Evolutionary conservation across 805 yeast species (phyloP).

Genomic region (Scheffersomyces spartinae): DNA sequence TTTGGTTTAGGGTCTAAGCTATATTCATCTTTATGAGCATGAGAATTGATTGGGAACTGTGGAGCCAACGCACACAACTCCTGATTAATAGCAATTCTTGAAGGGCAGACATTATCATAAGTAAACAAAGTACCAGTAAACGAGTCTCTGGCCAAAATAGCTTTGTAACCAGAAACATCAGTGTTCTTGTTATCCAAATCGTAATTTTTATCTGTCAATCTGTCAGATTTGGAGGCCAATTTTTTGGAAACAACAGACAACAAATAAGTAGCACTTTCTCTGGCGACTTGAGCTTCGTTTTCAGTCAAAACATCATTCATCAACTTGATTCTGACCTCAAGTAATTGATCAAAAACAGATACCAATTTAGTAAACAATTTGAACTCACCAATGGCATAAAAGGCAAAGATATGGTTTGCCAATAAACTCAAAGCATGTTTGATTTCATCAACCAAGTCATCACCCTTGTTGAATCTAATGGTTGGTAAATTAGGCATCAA

Average conservation of each 20-base stretch:
- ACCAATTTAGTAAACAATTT: constrained; percentile 46
- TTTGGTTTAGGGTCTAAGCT: constrained; percentile 35
- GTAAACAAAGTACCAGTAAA: constrained; percentile 45
- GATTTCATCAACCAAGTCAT: constrained; percentile 42
- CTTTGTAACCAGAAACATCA: constrained; percentile 56
- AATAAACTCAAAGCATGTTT: constrained; percentile 45
- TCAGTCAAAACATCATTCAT: constrained; percentile 39
- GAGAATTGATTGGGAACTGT: constrained; percentile 47
- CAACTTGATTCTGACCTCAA: constrained; percentile 46
- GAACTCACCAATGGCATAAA: constrained; percentile 63
- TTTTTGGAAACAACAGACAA: constrained; percentile 52
- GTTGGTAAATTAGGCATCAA: constrained; percentile 46
- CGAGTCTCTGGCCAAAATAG: constrained; percentile 54
- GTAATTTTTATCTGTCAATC: constrained; percentile 26
- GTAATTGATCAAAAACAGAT: constrained; percentile 42
- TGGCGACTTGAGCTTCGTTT: constrained; percentile 38
- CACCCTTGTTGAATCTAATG: constrained; percentile 29
- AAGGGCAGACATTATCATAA: constrained; percentile 33
- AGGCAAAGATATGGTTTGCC: constrained; percentile 52
- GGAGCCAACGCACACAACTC: constrained; percentile 61
- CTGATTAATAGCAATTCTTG: constrained; percentile 55
- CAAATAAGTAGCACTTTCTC: constrained; percentile 39
- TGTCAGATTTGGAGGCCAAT: constrained; percentile 31
- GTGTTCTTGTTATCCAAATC: constrained; percentile 28
- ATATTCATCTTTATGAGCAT: constrained; percentile 13